Evolutionary conservation across 2,329 filamentous ascomycete genomes (phyloP), one percentile per base, ranked within the genome.

Genomic region (Aspergillus bombycis): DNA sequence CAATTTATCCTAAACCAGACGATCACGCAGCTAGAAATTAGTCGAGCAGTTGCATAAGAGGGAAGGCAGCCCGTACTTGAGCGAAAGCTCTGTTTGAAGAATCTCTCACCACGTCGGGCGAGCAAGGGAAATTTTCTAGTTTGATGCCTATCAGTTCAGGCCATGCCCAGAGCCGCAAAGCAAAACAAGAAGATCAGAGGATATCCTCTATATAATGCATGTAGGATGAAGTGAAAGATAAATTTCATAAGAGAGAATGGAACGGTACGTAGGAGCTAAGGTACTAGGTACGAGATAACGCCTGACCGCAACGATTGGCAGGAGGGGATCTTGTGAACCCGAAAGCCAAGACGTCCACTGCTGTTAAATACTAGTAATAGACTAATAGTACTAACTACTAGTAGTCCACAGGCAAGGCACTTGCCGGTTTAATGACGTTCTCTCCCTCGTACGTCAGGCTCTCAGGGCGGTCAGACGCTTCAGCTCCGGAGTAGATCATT

Each of bases 361-460:
- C 38, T 41, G 34, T 2, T 43, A 43, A 7, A 43, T 43, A n/a
- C 38, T n/a, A n/a, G n/a, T n/a, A n/a, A n/a, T n/a, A n/a, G n/a
- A n/a, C n/a, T n/a, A n/a, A n/a, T n/a, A n/a, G n/a, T n/a, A n/a
- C n/a, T n/a, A n/a, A 19, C 12, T 12, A 43, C 16, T 43, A 43
- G 16, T 19, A 36, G 34, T 36, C 26, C 26, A 28, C 26, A 45
- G 43, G 43, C n/a, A 45, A 45, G 43, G 43, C 43, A 45, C n/a
- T n/a, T 46, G 26, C 50, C 19, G 19, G 36, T 38, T 38, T 19
- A 38, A 38, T 54, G 52, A 54, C 52, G 50, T 53, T 21, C 30
- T 34, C 19, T n/a, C 26, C 28, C 19, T 55, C 50, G 34, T 53
- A 62, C 63, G 57, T 62, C 43, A 55, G 28, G 43, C 32, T 28